Evolutionary conservation across 176 grass and related monocot species (phyloP).

Genomic region (Dactylis glomerata): DNA sequence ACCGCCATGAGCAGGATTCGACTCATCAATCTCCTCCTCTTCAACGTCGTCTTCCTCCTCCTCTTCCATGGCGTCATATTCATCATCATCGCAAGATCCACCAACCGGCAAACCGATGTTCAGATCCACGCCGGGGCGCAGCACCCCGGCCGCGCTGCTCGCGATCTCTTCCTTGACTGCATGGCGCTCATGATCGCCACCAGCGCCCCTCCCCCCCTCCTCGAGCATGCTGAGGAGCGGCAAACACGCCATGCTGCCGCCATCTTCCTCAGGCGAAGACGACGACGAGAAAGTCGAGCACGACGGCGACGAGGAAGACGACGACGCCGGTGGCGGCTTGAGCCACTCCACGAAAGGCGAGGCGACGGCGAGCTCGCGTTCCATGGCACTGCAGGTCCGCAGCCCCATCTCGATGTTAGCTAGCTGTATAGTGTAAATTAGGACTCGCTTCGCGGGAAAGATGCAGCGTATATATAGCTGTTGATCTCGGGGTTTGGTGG

Average conservation of each 20-base stretch:
- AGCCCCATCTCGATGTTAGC: constrained; percentile 1
- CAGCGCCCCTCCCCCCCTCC: constrained; percentile 8
- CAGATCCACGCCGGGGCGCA: constrained; percentile 43
- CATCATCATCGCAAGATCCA: constrained; percentile 14
- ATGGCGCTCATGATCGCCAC: background rate
- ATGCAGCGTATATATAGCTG: constrained; percentile 9
- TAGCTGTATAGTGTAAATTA: background rate
- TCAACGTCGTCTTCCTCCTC: constrained; percentile 24
- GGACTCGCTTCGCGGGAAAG: background rate
- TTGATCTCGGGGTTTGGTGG: constrained; percentile 43
- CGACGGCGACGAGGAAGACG: background rate
- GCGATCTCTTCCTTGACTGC: constrained; percentile 34
- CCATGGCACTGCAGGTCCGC: constrained; percentile 32
- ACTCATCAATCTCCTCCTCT: constrained; percentile 19
- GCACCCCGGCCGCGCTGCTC: background rate
- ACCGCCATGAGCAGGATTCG: background rate
- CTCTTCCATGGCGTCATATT: background rate
- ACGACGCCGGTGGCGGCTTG: constrained; percentile 32
- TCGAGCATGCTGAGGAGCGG: constrained; percentile 78
- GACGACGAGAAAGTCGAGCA: background rate
- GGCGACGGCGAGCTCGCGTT: constrained; percentile 14
- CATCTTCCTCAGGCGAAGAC: background rate
- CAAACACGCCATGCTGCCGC: constrained; percentile 33
- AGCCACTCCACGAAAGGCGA: constrained; percentile 49
- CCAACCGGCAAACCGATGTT: constrained; percentile 55